phyloP scores from a whole-genome alignment of 345 rosid genomes.

The Melaleuca quinquenervia region DNA sequence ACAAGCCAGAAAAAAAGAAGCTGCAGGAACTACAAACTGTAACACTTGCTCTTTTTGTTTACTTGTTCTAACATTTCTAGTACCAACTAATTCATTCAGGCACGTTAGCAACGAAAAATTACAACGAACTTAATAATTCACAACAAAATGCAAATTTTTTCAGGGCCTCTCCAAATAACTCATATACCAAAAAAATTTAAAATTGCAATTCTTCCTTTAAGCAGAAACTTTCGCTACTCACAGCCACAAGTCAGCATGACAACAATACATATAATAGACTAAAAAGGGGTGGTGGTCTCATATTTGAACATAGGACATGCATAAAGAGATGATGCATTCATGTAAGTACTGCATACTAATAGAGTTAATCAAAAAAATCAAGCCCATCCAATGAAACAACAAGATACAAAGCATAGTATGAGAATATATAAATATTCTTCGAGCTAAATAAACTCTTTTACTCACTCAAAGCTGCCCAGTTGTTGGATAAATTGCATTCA shows the following conservation, averaged over 20 bases:
- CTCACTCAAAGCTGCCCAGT: not conserved
- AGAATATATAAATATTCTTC: not conserved
- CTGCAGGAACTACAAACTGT: not conserved
- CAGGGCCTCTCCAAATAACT: not conserved
- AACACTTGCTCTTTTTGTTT: not conserved
- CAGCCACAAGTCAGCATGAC: not conserved
- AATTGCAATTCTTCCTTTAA: not conserved
- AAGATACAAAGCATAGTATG: not conserved
- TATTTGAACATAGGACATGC: not conserved
- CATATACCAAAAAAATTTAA: not conserved
- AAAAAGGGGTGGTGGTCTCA: not conserved
- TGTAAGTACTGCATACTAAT: not conserved
- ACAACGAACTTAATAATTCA: not conserved
- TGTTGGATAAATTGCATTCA: not conserved
- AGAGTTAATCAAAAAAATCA: not conserved
- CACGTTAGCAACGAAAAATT: not conserved
- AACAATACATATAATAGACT: not conserved
- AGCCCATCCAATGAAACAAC: not conserved
- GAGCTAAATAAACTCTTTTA: not conserved
- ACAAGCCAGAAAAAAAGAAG: not conserved
- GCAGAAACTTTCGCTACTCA: not conserved
- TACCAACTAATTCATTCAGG: not conserved
- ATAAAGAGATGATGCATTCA: not conserved
- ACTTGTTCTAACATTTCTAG: too few species aligned
- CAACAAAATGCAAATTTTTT: not conserved